These are phyloP conservation scores for Intubia oerlemansii DNA, from an alignment of 2,329 filamentous ascomycete species.

Conservation along the genomic window DNA sequence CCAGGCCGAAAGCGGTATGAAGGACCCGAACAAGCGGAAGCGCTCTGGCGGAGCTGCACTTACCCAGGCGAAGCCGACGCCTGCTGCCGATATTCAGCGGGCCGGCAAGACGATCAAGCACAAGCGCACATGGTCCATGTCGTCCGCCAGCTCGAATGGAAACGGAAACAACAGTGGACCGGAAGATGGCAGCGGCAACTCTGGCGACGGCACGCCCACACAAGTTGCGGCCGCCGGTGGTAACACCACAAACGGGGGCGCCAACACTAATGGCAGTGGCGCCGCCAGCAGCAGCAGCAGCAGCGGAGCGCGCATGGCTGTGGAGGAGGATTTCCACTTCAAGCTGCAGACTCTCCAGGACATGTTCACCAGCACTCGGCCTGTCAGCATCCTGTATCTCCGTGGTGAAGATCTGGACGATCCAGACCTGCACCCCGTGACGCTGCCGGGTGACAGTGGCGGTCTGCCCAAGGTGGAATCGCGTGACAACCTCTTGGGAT, in stretches of 20 bases:
- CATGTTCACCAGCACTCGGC: slow-evolving; percentile 71
- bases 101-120: slow-evolving; percentile 77
- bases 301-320: slow-evolving; percentile 21
- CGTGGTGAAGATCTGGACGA: slow-evolving; percentile 61
- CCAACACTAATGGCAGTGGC: no score
- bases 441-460: slow-evolving; percentile 44
- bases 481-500: slow-evolving; percentile 22
- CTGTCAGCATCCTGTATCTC: slow-evolving; percentile 58
- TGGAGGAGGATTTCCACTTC: slow-evolving; percentile 57
- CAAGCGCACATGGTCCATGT: slow-evolving; percentile 89
- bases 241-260: no score
- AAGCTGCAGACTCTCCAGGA: slow-evolving; percentile 64
- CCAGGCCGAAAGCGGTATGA: slow-evolving; percentile 48
- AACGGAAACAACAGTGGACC: slow-evolving; percentile 12
- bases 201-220: slow-evolving; percentile 1
- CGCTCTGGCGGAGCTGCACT: slow-evolving; percentile 22
- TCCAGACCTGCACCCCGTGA: slow-evolving; percentile 57
- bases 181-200: slow-evolving; percentile 1
- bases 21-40: slow-evolving; percentile 46
- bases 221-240: neutral
- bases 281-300: no score
- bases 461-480: slow-evolving; percentile 34
- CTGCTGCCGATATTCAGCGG: slow-evolving; percentile 24
- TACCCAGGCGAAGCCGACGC: slow-evolving; percentile 3
- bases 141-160: slow-evolving; percentile 46